Conservation (phyloP, 371 early-diverging fungal genomes). For the Mucor velutinosus region DNA sequence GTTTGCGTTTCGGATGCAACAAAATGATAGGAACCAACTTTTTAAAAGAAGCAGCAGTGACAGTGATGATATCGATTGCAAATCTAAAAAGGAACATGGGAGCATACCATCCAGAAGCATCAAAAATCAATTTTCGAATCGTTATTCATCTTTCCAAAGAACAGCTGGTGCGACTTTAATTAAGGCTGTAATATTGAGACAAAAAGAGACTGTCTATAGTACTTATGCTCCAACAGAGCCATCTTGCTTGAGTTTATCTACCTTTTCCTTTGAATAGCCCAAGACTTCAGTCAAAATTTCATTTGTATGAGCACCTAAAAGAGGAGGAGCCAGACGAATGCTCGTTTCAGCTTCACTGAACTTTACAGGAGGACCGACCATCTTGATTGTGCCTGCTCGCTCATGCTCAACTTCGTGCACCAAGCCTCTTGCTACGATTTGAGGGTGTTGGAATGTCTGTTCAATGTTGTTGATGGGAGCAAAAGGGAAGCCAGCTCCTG, state of each 20-base stretch:
- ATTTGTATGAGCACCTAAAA: slow-evolving; percentile 86
- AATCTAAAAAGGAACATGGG: too few relatives aligned
- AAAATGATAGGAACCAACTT: too few relatives aligned
- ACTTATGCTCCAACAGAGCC: slow-evolving; percentile 34
- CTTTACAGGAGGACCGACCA: slow-evolving; percentile 82
- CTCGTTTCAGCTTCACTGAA: slow-evolving; percentile 68
- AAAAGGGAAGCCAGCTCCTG: slow-evolving; percentile 76
- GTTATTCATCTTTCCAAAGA: too few relatives aligned
- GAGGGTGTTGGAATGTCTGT: slow-evolving; percentile 89
- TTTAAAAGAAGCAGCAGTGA: too few relatives aligned
- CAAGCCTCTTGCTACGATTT: slow-evolving; percentile 76
- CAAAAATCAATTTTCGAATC: too few relatives aligned
- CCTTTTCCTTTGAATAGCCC: slow-evolving; percentile 54
- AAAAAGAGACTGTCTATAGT: too few relatives aligned
- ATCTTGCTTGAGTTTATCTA: slow-evolving; percentile 36
- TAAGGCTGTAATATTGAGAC: too few relatives aligned
- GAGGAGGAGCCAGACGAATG: slow-evolving; percentile 82
- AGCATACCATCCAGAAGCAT: too few relatives aligned
- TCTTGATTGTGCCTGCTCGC: slow-evolving; percentile 74
- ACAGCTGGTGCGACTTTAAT: too few relatives aligned
- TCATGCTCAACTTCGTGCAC: slow-evolving; percentile 84
- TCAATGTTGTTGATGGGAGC: slow-evolving; percentile 86
- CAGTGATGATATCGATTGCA: too few relatives aligned
- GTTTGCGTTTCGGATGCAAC: too few relatives aligned
- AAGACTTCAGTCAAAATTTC: slow-evolving; percentile 68